Base-by-base conservation (phyloP, 192 early-diverging fungal species). In the Backusella westeae region DNA sequence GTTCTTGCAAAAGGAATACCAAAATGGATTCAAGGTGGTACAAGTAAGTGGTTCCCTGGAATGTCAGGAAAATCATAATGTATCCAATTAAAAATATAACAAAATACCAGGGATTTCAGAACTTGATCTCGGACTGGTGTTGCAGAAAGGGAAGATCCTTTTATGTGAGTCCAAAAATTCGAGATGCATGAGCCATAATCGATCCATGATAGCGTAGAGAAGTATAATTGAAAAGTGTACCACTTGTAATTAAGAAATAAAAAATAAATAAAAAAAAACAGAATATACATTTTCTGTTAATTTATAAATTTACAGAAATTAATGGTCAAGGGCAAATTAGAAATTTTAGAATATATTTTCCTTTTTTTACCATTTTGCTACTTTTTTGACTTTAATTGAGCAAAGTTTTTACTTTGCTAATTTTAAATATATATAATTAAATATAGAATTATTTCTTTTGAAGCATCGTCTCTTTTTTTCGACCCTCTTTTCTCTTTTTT, bases 281-380 rank as follows among this genome's bases (percentile, higher is more conserved):
- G 46, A 63, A 23, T 63, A 63, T 63, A 32, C 32, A 63, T 63
- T 63, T 63, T 63, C 56, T 63, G 56, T 29, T 63, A 63, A 63
- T 63, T 63, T 26, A n/a, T 63, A 29, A 63, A 63, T 63, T 63
- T 63, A 63, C 56, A 63, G 56, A 63, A 63, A 63, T 63, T 63
- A 49, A 49, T 49, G 17, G 4, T n/a, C 46, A 49, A 44, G 21
- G 23, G 10, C 9, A 23, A 63, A 63, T 23, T 56, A 23, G 53
- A 63, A 63, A 56, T 10, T 56, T 63, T 63, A 29, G 56, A 63
- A 63, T 32, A 26, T 63, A 14, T 63, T 29, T 63, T 23, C 9
- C 26, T 29, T 63, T 29, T 23, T 63, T 23, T 63, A 59, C 8
- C 10, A 56, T 26, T 59, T 29, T 59, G 23, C 23, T 10, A 26